Evolutionary conservation across 345 rosid species (phyloP), one percentile per base, ranked within the genome.

Genomic region (Arabis hirsuta): DNA sequence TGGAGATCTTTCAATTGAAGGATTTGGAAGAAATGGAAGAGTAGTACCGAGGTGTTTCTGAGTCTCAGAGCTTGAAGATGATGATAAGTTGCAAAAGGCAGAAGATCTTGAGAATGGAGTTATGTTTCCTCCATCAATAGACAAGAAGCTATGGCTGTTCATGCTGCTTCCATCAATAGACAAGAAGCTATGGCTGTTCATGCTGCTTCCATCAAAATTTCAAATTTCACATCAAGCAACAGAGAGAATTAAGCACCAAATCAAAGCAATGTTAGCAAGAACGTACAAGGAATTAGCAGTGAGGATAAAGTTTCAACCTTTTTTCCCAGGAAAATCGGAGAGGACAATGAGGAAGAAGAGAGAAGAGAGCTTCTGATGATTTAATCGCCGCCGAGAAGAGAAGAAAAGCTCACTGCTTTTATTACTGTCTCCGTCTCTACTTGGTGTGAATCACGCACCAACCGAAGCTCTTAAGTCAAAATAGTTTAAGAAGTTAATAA

Each of bases 1-100:
- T 4, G 84, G 77, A 76, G 90, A 87, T 24, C 57, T 83, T 22
- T 79, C 62, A n/a, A 82, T 51, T 2, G 81, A 63, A 65, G 89
- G 89, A 73, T 81, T 85, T 6, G 90, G 92, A 70, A 89, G 92
- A 71, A 89, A 87, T 22, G 92, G 96, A 59, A 87, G 79, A 65
- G 45, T 48, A 78, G 81, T 84, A 52, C 85, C 80, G 10, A 83
- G 84, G 50, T 79, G 87, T 42, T 61, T 60, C 24, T 71, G 82
- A 50, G 84, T 78, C 73, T 84, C 86, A n/a, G 92, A 81, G 70
- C 79, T 78, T 31, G 86, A 84, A 5, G 92, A 89, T 42, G 96
- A 85, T 14, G 96, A 89, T 45, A 72, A 73, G 70, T 83, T 87
- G 54, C 96, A 89, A 81, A 87, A 89, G 14, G 73, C 77, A 22